Evolutionary conservation across 2,329 filamentous ascomycete species (phyloP).

Genomic region (Phyllosticta citrichinensis): DNA sequence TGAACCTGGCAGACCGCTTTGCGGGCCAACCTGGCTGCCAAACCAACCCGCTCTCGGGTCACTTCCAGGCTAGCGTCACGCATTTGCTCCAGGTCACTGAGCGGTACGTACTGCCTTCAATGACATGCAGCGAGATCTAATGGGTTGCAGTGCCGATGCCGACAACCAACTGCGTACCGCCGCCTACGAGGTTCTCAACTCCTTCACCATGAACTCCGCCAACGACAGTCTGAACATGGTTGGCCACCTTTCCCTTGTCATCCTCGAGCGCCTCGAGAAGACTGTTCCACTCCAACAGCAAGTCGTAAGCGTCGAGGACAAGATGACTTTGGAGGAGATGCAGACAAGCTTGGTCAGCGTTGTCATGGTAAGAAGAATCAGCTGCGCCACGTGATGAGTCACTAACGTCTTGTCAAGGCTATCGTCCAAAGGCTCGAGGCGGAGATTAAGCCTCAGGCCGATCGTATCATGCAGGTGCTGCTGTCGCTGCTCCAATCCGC

Average conservation of each 20-base stretch:
- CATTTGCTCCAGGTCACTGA: slow-evolving; percentile 80
- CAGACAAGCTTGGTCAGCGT: slow-evolving; percentile 92
- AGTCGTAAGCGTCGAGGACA: slow-evolving; percentile 94
- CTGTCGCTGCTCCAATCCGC: slow-evolving; percentile 71
- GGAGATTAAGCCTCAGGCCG: slow-evolving; percentile 80
- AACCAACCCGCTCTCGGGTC: slow-evolving; percentile 73
- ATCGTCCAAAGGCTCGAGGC: slow-evolving; percentile 86
- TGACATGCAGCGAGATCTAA: slow-evolving; percentile 11
- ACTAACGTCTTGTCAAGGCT: slow-evolving; percentile 32
- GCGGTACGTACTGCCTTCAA: slow-evolving; percentile 34
- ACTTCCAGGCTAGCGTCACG: slow-evolving; percentile 87
- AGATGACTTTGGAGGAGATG: slow-evolving; percentile 92
- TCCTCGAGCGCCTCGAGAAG: slow-evolving; percentile 82
- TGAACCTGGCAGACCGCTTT: slow-evolving; percentile 96
- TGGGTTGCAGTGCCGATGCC: slow-evolving; percentile 47
- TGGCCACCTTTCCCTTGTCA: slow-evolving; percentile 73
- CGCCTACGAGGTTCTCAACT: slow-evolving; percentile 92
- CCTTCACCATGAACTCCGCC: slow-evolving; percentile 85
- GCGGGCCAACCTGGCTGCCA: slow-evolving; percentile 72
- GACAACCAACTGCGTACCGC: slow-evolving; percentile 89
- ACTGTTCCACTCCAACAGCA: slow-evolving; percentile 83
- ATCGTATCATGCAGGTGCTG: slow-evolving; percentile 85
- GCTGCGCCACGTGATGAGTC: slow-evolving; percentile 4
- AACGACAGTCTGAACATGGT: slow-evolving; percentile 74
- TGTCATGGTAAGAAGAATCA: slow-evolving; percentile 47